Evolutionary conservation across 2,329 filamentous ascomycete genomes (phyloP).

Genomic region (Apiospora arundinis): DNA sequence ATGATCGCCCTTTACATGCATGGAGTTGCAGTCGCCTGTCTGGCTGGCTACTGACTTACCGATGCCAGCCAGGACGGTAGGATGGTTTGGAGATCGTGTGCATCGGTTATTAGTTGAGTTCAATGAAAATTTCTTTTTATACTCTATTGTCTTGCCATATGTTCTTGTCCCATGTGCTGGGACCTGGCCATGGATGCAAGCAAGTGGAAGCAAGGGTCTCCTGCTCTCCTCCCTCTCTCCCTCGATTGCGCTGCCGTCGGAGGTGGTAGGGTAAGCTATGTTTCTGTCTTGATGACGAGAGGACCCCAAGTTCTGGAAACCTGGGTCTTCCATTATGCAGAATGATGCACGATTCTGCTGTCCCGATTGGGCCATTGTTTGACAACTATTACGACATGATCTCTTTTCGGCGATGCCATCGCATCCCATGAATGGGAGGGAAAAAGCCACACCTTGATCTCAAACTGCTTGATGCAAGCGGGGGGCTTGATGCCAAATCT

Average conservation of each 20-base stretch:
- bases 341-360: not conserved
- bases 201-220: not conserved
- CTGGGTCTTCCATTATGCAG: slow-evolving; percentile 4
- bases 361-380: not conserved
- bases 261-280: not conserved
- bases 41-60: not conserved
- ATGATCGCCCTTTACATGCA: not conserved
- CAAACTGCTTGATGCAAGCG: not conserved
- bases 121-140: not conserved
- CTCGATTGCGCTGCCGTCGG: slow-evolving; percentile 5
- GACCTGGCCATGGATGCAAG: not conserved
- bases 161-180: not conserved
- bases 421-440: slow-evolving; percentile 4
- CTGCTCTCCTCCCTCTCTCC: not conserved
- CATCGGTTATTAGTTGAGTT: not conserved
- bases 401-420: slow-evolving; percentile 16
- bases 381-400: not conserved
- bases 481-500: slow-evolving; percentile 1
- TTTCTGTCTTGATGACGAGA: slow-evolving; percentile 9
- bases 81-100: too few relatives aligned
- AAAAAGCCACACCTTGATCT: not conserved
- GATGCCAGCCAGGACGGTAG: not conserved
- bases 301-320: slow-evolving; percentile 1
- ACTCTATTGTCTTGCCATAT: not conserved
- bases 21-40: not conserved